These are phyloP conservation scores for Phialocephala subalpina DNA, from an alignment of 2,329 filamentous ascomycete species.

Conservation along the genomic window DNA sequence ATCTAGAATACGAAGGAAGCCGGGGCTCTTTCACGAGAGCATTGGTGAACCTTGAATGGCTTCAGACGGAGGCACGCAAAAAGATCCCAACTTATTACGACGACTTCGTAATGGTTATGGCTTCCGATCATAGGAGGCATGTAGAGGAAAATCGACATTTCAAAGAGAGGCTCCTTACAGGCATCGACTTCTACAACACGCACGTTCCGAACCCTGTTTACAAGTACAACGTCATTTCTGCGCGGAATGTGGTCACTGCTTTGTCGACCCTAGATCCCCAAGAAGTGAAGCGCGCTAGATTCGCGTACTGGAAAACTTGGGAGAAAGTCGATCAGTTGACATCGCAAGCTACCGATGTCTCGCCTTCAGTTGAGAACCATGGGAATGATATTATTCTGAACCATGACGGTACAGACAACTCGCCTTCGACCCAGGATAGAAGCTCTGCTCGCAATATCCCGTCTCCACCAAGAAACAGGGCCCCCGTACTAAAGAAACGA, in stretches of 20 bases:
- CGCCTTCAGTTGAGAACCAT: background rate
- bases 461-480: background rate
- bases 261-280: background rate
- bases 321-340: background rate
- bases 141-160: background rate
- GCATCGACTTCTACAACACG: background rate
- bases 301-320: background rate
- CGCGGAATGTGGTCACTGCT: background rate
- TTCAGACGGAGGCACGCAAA: background rate
- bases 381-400: background rate
- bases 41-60: slow-evolving; percentile 15
- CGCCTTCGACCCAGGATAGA: background rate
- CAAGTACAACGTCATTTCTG: background rate
- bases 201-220: background rate
- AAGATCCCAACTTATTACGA: background rate
- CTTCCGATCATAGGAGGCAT: background rate
- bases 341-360: background rate
- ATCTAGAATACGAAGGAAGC: slow-evolving; percentile 7
- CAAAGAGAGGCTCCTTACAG: background rate
- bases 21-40: background rate
- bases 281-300: background rate
- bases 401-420: background rate
- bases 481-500: background rate
- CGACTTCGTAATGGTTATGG: slow-evolving; percentile 12
- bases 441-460: background rate